phyloP scores from a whole-genome alignment of 495 filamentous ascomycete species.

The Corynascus novoguineensis region DNA sequence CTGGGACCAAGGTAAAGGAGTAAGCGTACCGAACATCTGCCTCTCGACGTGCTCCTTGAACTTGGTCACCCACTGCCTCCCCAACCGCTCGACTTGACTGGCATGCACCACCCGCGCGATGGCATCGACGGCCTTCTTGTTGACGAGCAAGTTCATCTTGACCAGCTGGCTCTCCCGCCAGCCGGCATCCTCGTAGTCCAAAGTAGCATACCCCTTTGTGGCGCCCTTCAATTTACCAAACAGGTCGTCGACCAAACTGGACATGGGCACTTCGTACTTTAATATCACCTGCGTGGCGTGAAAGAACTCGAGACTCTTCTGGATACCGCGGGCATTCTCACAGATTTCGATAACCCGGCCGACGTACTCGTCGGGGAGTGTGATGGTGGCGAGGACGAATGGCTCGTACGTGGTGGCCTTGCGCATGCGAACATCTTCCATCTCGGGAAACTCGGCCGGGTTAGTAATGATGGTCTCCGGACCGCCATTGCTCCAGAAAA shows the following conservation, averaged over 20 bases:
- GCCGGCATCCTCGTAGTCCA: constrained; percentile 93
- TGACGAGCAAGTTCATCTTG: constrained; percentile 90
- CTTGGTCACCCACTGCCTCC: constrained; percentile 83
- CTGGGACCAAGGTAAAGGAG: background rate
- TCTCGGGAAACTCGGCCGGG: constrained; percentile 79
- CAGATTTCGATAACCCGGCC: constrained; percentile 94
- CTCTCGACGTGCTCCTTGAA: constrained; percentile 96
- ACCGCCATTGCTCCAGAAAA: constrained; percentile 66
- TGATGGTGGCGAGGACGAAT: constrained; percentile 79
- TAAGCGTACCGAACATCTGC: constrained; percentile 65
- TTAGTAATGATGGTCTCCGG: constrained; percentile 68
- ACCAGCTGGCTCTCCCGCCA: constrained; percentile 75
- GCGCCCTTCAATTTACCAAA: constrained; percentile 93
- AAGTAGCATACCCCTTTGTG: constrained; percentile 67
- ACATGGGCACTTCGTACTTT: constrained; percentile 82
- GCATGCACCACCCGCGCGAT: constrained; percentile 83
- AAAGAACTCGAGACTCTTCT: constrained; percentile 83
- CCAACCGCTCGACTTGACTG: constrained; percentile 70
- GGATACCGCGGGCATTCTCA: constrained; percentile 79
- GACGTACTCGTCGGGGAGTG: constrained; percentile 87
- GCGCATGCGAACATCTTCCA: constrained; percentile 52
- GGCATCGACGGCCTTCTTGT: constrained; percentile 86
- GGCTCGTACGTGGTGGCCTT: constrained; percentile 69
- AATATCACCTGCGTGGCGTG: constrained; percentile 92
- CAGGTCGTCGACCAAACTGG: constrained; percentile 90